A percentile compares a stretch with the other conserved stretches of the same genome.
These are phyloP conservation scores for Chrysosphaeria jannelii DNA, from an alignment of 2,329 filamentous ascomycete genomes.

Conservation along the genomic window DNA sequence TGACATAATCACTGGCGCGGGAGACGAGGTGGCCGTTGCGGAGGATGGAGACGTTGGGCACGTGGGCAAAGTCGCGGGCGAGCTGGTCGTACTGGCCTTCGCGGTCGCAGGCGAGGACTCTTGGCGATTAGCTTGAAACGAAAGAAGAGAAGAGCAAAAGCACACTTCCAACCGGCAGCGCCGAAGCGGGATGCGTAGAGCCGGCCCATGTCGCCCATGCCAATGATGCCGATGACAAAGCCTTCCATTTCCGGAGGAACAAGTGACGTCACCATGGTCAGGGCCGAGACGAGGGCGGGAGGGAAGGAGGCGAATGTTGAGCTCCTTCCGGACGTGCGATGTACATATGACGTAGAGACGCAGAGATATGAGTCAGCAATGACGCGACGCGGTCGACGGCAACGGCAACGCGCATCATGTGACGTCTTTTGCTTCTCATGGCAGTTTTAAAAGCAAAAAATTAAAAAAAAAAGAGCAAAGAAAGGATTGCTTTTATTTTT, in stretches of 20 bases:
- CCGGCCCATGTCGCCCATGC: slow-evolving; percentile 98
- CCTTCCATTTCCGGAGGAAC: slow-evolving; percentile 19
- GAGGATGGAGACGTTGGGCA: slow-evolving; percentile 62
- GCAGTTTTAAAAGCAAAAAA: too few species aligned
- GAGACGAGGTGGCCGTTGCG: slow-evolving; percentile 90
- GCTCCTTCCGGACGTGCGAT: too few species aligned
- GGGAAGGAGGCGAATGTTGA: too few species aligned
- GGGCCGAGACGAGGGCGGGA: too few species aligned
- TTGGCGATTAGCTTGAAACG: slow-evolving; percentile 10
- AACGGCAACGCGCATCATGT: too few species aligned
- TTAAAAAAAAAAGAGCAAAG: too few species aligned
- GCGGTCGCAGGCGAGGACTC: slow-evolving; percentile 81
- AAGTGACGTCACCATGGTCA: background rate
- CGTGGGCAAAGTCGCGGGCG: slow-evolving; percentile 51
- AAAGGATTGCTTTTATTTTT: too few species aligned
- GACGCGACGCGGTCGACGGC: too few species aligned
- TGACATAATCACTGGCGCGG: slow-evolving; percentile 87
- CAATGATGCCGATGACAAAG: slow-evolving; percentile 75
- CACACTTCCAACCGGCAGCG: slow-evolving; percentile 87
- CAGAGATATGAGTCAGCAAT: too few species aligned
- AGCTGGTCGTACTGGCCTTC: slow-evolving; percentile 67
- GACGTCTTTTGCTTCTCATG: too few species aligned
- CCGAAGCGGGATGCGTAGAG: slow-evolving; percentile 85
- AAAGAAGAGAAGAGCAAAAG: background rate
- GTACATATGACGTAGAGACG: too few species aligned